These are phyloP conservation scores for Juglanconis oblonga DNA, from an alignment of 2,329 filamentous ascomycete genomes.

Conservation along the genomic window DNA sequence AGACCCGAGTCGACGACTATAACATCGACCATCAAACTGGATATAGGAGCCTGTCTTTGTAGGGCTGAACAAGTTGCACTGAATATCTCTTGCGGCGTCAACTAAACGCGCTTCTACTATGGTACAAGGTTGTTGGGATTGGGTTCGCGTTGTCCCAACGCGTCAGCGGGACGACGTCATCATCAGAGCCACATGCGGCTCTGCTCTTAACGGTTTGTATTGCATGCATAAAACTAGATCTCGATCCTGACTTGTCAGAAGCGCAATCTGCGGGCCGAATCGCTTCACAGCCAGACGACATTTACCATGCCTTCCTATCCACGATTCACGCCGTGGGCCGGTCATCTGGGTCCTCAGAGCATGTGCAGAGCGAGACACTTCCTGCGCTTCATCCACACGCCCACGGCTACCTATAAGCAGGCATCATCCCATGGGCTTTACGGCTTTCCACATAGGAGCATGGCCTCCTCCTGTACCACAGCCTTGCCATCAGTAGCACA, in stretches of 20 bases:
- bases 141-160: background rate
- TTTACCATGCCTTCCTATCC: no score
- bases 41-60: no score
- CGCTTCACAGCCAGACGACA: background rate
- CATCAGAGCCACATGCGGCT: conserved; percentile 10
- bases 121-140: background rate
- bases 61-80: background rate
- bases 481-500: background rate
- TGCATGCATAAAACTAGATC: conserved; percentile 3
- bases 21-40: no score
- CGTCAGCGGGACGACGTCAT: conserved; percentile 3
- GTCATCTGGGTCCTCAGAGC: no score
- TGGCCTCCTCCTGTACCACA: background rate
- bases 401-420: no score
- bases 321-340: no score
- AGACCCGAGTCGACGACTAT: no score
- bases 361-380: no score
- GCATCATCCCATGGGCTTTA: no score
- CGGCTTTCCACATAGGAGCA: background rate
- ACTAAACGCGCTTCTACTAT: background rate
- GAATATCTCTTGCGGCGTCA: no score
- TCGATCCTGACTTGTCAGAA: conserved; percentile 6
- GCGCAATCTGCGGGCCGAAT: conserved; percentile 1
- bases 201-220: background rate
- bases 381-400: no score